Conservation (phyloP, 192 early-diverging fungal genomes). For the Coemansia sp. region DNA sequence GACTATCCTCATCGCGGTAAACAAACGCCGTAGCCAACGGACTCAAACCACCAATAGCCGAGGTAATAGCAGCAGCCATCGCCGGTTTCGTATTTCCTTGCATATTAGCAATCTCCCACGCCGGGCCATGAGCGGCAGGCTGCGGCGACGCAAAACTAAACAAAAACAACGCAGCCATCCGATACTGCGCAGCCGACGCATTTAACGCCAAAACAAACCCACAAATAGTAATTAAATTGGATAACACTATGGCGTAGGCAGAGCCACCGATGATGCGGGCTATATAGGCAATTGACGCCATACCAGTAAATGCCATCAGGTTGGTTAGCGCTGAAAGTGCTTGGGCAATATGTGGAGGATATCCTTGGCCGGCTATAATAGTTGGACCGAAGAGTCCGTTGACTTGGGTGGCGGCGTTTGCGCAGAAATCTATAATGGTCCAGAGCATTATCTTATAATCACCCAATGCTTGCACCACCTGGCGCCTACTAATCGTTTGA, state of each 20-base stretch:
- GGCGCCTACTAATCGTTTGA: conserved; percentile 22
- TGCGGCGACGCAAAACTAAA: conserved; percentile 55
- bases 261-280: conserved; percentile 23
- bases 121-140: conserved; percentile 45
- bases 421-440: conserved; percentile 45
- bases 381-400: conserved; percentile 54
- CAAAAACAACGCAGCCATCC: conserved; percentile 36
- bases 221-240: conserved; percentile 21
- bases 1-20: conserved; percentile 45
- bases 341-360: conserved; percentile 31
- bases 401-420: conserved; percentile 46
- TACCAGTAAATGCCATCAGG: conserved; percentile 42
- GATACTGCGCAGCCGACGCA: conserved; percentile 8
- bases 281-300: conserved; percentile 41
- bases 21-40: conserved; percentile 50
- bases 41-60: conserved; percentile 44
- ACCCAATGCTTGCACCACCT: conserved; percentile 22
- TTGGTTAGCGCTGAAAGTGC: conserved; percentile 44
- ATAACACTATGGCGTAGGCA: conserved; percentile 26
- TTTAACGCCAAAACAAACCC: conserved; percentile 39
- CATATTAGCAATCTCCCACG: conserved; percentile 51
- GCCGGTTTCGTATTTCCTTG: conserved; percentile 50
- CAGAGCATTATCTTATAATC: conserved; percentile 48
- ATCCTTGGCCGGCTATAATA: conserved; percentile 46
- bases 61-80: conserved; percentile 41